Percentiles rank a stretch among this genome's conserved stretches.
Conservation (phyloP, 257 asterid species). For the Asclepias syriaca region DNA sequence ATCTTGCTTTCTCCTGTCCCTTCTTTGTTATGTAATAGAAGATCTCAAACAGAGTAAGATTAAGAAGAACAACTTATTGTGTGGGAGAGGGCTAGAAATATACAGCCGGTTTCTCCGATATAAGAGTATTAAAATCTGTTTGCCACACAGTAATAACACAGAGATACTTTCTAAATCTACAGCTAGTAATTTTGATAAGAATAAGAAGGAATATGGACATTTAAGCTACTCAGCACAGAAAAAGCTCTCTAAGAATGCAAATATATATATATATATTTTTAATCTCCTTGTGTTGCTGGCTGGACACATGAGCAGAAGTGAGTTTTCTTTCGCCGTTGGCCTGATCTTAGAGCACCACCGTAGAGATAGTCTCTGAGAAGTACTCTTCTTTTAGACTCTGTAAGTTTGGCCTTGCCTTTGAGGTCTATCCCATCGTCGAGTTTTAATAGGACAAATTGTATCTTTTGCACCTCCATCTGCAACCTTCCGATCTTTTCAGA, state of each 20-base stretch:
- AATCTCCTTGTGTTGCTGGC: conserved; percentile 39
- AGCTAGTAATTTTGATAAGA: not conserved
- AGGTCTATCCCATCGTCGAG: conserved; percentile 32
- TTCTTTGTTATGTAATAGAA: not conserved
- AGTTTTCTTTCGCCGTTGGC: conserved; percentile 32
- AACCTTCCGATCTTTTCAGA: conserved; percentile 49
- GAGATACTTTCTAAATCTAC: not conserved
- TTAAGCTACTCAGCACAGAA: conserved; percentile 11
- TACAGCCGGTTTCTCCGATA: conserved; percentile 17
- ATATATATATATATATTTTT: not conserved
- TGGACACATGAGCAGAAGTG: conserved; percentile 38
- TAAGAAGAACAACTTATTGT: conserved; percentile 11
- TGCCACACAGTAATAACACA: conserved; percentile 3
- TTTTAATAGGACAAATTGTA: conserved; percentile 45
- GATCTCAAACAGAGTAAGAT: not conserved
- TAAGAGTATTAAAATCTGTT: not conserved
- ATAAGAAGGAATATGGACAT: conserved; percentile 1
- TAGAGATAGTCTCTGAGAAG: conserved; percentile 43
- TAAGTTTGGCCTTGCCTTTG: conserved; percentile 22
- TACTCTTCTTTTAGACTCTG: conserved; percentile 39
- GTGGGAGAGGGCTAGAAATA: conserved; percentile 12
- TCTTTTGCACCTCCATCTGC: conserved; percentile 53
- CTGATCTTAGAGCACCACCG: conserved; percentile 27
- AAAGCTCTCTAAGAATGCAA: not conserved
- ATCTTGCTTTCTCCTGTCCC: not conserved